phyloP scores from a whole-genome alignment of 345 rosid species.

The Eutrema heterophyllum region DNA sequence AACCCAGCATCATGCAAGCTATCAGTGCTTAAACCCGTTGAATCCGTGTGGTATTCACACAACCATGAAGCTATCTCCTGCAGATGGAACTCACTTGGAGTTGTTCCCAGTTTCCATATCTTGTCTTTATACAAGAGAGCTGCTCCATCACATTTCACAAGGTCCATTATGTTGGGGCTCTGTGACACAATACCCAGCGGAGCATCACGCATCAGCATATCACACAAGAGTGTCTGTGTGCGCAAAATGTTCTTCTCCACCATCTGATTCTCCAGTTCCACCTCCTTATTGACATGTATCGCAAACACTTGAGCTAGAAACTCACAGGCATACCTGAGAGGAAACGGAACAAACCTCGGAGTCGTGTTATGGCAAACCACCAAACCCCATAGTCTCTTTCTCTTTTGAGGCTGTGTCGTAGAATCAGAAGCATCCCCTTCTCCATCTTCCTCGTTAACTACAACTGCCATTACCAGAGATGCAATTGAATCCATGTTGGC shows the following conservation, averaged over 20 bases:
- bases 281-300: conserved; percentile 84
- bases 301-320: conserved; percentile 94
- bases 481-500: conserved; percentile 92
- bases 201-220: conserved; percentile 93
- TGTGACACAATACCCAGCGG: conserved; percentile 86
- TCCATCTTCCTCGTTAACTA: conserved; percentile 77
- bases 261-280: conserved; percentile 77
- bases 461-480: conserved; percentile 95
- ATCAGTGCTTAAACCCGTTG: conserved; percentile 93
- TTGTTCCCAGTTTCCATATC: conserved; percentile 60
- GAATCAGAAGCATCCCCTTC: conserved; percentile 42
- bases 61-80: conserved; percentile 72
- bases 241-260: conserved; percentile 86
- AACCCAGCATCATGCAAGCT: conserved; percentile 91
- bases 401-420: conserved; percentile 53
- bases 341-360: conserved; percentile 93
- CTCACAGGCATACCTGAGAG: conserved; percentile 95
- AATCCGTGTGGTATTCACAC: conserved; percentile 73
- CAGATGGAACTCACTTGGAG: conserved; percentile 71
- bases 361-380: conserved; percentile 88
- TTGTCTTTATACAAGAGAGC: conserved; percentile 68
- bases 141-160: conserved; percentile 95
- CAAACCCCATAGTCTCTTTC: conserved; percentile 91
- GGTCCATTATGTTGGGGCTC: conserved; percentile 87
- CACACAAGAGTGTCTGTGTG: conserved; percentile 88